Percentiles rank a stretch among this genome's conserved stretches.
These are phyloP conservation scores for Xylaria sp. DNA, from an alignment of 2,329 filamentous ascomycete species.

Conservation along the genomic window DNA sequence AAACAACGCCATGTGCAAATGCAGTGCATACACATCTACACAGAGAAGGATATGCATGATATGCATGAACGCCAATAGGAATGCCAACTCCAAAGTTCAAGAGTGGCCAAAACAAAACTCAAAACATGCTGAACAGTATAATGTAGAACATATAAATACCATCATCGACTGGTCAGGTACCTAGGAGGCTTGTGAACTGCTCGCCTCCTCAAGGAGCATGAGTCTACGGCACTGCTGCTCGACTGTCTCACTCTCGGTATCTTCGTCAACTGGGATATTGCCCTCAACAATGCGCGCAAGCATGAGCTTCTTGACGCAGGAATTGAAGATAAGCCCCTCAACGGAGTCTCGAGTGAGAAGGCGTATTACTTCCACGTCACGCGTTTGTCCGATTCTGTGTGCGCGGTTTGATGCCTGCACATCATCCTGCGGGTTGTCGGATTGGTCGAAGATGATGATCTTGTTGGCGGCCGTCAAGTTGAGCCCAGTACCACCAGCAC, in stretches of 20 bases:
- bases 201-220: slow-evolving; percentile 48
- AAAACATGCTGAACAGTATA: too few species aligned
- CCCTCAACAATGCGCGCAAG: slow-evolving; percentile 71
- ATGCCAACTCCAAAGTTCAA: background rate
- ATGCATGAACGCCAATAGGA: background rate
- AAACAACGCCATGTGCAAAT: slow-evolving; percentile 15
- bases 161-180: slow-evolving; percentile 2
- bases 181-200: slow-evolving; percentile 26
- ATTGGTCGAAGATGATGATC: slow-evolving; percentile 95
- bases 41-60: background rate
- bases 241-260: slow-evolving; percentile 43
- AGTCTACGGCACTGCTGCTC: slow-evolving; percentile 50
- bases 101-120: background rate
- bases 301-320: slow-evolving; percentile 92
- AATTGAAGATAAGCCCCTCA: slow-evolving; percentile 90
- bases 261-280: slow-evolving; percentile 71
- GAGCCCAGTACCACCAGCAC: slow-evolving; percentile 95
- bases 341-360: slow-evolving; percentile 85
- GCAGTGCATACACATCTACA: background rate
- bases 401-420: slow-evolving; percentile 98
- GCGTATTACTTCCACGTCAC: slow-evolving; percentile 89
- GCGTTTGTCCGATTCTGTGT: slow-evolving; percentile 90
- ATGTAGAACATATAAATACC: background rate
- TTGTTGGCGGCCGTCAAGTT: slow-evolving; percentile 97
- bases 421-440: slow-evolving; percentile 98